A percentile compares a stretch with the other conserved stretches of the same genome.
Evolutionary conservation across 345 rosid species (phyloP).

Genomic region (Bruguiera gymnorhiza): DNA sequence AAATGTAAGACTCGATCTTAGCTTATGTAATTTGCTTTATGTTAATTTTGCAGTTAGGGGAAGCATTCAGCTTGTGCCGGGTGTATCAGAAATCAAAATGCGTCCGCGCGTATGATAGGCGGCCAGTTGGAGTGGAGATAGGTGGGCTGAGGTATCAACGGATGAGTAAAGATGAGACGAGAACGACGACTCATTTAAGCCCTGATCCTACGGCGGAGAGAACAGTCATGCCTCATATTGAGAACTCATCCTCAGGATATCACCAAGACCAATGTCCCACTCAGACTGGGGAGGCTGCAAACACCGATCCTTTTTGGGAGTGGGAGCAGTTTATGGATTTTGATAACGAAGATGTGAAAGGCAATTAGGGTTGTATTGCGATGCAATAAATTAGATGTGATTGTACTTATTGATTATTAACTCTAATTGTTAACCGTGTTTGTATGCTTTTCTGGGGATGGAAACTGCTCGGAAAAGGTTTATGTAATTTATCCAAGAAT

Average conservation of each 20-base stretch:
- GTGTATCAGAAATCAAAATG: slow-evolving; percentile 40
- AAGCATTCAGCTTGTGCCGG: slow-evolving; percentile 48
- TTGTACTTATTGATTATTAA: too few species aligned
- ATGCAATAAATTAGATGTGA: too few species aligned
- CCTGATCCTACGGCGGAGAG: not conserved
- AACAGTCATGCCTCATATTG: slow-evolving; percentile 9
- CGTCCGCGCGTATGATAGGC: slow-evolving; percentile 38
- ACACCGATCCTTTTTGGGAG: not conserved
- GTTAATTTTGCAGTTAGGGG: slow-evolving; percentile 26
- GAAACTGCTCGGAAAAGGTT: too few species aligned
- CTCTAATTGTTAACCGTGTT: too few species aligned
- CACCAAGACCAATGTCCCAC: not conserved
- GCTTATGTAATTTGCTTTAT: too few species aligned
- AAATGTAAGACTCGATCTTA: too few species aligned
- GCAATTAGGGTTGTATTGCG: too few species aligned
- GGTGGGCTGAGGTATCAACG: not conserved
- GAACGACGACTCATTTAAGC: not conserved
- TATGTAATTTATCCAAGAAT: too few species aligned
- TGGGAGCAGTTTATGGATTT: not conserved
- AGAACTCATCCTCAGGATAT: slow-evolving; percentile 13
- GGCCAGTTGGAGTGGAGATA: slow-evolving; percentile 26
- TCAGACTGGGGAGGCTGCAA: not conserved
- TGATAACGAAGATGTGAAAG: not conserved
- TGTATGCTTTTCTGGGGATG: too few species aligned
- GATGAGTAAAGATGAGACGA: not conserved